These are phyloP conservation scores for Vanrija pseudolonga DNA, from an alignment of 1,284 basidiomycete genomes.

Conservation along the genomic window DNA sequence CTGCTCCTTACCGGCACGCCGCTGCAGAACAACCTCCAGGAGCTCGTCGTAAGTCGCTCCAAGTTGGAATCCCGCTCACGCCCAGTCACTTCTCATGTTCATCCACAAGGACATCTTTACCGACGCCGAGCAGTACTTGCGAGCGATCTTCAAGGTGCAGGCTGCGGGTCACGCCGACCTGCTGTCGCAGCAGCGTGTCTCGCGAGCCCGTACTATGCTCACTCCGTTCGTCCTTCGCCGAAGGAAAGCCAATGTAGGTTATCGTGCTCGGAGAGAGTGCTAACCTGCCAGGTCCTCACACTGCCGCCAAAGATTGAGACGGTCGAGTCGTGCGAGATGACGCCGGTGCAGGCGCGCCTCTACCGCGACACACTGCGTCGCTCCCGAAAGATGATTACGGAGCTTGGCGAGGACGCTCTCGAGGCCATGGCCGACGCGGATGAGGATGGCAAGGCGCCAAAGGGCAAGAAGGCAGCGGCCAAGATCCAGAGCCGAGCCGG, in stretches of 20 bases:
- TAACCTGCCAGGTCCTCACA: slow-evolving; percentile 66
- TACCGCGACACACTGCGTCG: slow-evolving; percentile 81
- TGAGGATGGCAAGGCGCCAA: slow-evolving; percentile 20
- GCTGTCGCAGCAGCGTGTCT: slow-evolving; percentile 84
- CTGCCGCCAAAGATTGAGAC: slow-evolving; percentile 88
- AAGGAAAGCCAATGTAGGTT: slow-evolving; percentile 77
- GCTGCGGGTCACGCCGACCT: slow-evolving; percentile 63
- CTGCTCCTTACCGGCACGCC: slow-evolving; percentile 94
- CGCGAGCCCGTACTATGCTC: slow-evolving; percentile 97
- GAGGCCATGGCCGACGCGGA: slow-evolving; percentile 38
- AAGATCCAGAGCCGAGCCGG: slow-evolving; percentile 30
- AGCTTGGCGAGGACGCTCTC: slow-evolving; percentile 59
- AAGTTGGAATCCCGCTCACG: slow-evolving; percentile 56
- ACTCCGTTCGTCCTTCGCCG: slow-evolving; percentile 95
- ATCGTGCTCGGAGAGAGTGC: neutral
- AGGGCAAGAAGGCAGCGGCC: slow-evolving; percentile 33
- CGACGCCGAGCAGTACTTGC: slow-evolving; percentile 67
- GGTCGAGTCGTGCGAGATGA: slow-evolving; percentile 94
- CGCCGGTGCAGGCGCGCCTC: slow-evolving; percentile 71
- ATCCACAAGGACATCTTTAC: slow-evolving; percentile 89
- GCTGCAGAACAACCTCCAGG: slow-evolving; percentile 71
- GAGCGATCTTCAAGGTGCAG: slow-evolving; percentile 95
- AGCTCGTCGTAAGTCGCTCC: slow-evolving; percentile 64
- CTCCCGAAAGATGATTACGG: slow-evolving; percentile 68
- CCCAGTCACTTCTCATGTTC: slow-evolving; percentile 89